Percentiles rank a stretch among this genome's conserved stretches.
These are phyloP conservation scores for Ganoderma leucocontextum DNA, from an alignment of 1,284 basidiomycete genomes.

Conservation along the genomic window DNA sequence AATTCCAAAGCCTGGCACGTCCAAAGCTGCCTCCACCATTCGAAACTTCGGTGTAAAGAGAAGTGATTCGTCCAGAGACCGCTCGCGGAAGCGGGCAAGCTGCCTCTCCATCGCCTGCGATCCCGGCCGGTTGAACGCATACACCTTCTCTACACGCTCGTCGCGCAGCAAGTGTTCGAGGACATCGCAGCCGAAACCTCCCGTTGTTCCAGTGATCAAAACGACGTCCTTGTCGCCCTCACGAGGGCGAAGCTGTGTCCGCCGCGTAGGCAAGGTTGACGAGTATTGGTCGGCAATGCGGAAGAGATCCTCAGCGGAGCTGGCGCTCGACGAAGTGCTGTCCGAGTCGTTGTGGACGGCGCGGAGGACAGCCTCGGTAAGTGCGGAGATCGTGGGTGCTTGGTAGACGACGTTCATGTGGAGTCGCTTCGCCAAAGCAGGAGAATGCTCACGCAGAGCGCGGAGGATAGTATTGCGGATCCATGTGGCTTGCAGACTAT, in stretches of 20 bases:
- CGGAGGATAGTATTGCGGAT: constrained; percentile 45
- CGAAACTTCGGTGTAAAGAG: constrained; percentile 41
- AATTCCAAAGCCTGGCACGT: constrained; percentile 42
- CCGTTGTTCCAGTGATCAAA: constrained; percentile 39
- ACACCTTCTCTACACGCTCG: constrained; percentile 28
- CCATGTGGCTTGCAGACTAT: constrained; percentile 45
- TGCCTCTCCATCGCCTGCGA: constrained; percentile 18
- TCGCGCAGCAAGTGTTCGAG: constrained; percentile 31
- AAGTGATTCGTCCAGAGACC: constrained; percentile 41
- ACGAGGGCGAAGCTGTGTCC: constrained; percentile 7
- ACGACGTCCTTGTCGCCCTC: constrained; percentile 30
- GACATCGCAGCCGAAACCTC: constrained; percentile 34
- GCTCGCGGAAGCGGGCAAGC: constrained; percentile 37
- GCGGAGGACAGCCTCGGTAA: constrained; percentile 38
- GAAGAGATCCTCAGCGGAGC: constrained; percentile 26
- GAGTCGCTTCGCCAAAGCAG: constrained; percentile 27
- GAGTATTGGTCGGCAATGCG: constrained; percentile 26
- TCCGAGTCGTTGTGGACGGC: constrained; percentile 28
- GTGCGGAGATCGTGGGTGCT: constrained; percentile 42
- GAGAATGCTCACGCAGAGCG: constrained; percentile 35
- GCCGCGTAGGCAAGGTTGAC: constrained; percentile 15
- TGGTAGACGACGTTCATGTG: constrained; percentile 47
- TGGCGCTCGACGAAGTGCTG: neutral
- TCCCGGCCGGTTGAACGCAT: constrained; percentile 32
- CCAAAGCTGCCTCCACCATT: constrained; percentile 45